Percentiles rank a stretch among this genome's conserved stretches.
Conservation (phyloP, 2,329 filamentous ascomycete species). For the Pyrenophora graminea region DNA sequence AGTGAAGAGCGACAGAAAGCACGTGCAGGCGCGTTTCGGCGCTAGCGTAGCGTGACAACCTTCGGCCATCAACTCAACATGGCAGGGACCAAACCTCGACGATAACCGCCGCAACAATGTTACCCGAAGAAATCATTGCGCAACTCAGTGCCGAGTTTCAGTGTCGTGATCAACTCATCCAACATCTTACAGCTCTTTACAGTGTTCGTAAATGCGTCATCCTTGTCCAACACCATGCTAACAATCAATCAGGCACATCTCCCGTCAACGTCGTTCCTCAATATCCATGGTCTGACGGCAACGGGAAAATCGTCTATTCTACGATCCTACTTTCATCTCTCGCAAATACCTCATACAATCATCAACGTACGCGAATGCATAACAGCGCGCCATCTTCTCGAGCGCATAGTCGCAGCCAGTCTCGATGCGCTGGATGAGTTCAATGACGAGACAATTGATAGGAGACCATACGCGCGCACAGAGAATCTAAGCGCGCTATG, state of each 20-base stretch:
- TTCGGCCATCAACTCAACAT: background rate
- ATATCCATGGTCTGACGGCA: conserved; percentile 82
- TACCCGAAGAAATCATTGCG: conserved; percentile 44
- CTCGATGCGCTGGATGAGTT: conserved; percentile 43
- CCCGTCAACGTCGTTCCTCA: conserved; percentile 73
- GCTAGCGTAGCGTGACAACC: too few species aligned
- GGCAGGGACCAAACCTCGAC: background rate
- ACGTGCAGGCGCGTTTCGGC: too few species aligned
- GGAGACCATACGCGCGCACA: conserved; percentile 64
- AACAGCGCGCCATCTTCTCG: conserved; percentile 75
- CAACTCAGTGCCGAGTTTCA: conserved; percentile 46
- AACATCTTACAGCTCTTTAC: conserved; percentile 52
- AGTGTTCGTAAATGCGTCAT: conserved; percentile 40
- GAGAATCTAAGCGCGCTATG: conserved; percentile 79
- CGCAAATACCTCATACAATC: conserved; percentile 61
- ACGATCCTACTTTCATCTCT: conserved; percentile 61
- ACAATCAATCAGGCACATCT: conserved; percentile 58
- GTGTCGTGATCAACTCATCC: conserved; percentile 54
- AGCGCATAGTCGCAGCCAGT: conserved; percentile 65
- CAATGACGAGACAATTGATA: conserved; percentile 48
- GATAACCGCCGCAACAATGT: conserved; percentile 30
- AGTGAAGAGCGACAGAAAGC: too few species aligned
- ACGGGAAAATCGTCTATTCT: conserved; percentile 83
- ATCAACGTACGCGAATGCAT: conserved; percentile 77
- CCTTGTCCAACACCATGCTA: conserved; percentile 10